phyloP scores from a whole-genome alignment of 1,284 basidiomycete species.

The Naganishia cerealis region DNA sequence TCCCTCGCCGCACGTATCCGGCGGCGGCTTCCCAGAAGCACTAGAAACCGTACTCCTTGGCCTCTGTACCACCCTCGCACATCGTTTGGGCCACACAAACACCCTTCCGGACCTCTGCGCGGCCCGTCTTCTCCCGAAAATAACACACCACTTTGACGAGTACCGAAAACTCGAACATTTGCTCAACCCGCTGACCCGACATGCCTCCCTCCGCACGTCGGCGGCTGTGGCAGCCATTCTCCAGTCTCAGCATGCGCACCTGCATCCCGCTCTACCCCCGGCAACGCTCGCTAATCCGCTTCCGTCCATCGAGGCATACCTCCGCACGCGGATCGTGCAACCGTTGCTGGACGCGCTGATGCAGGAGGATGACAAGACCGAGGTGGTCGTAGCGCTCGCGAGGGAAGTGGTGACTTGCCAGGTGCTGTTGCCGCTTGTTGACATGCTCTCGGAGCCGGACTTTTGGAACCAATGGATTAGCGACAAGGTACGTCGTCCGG shows the following conservation, averaged over 20 bases:
- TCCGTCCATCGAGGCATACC: slow-evolving; percentile 82
- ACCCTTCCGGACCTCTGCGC: slow-evolving; percentile 70
- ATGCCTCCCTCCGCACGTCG: slow-evolving; percentile 41
- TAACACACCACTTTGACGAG: slow-evolving; percentile 83
- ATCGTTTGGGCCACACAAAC: slow-evolving; percentile 61
- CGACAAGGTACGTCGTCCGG: slow-evolving; percentile 15
- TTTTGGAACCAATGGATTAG: slow-evolving; percentile 87
- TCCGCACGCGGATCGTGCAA: slow-evolving; percentile 56
- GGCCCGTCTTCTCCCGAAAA: slow-evolving; percentile 75
- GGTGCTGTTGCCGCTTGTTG: slow-evolving; percentile 80
- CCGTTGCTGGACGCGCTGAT: slow-evolving; percentile 68
- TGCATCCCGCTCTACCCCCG: slow-evolving; percentile 78
- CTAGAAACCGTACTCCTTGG: slow-evolving; percentile 74
- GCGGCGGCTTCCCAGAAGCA: slow-evolving; percentile 75
- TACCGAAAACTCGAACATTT: slow-evolving; percentile 88
- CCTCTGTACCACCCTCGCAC: slow-evolving; percentile 63
- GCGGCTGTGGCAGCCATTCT: slow-evolving; percentile 39
- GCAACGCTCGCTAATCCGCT: slow-evolving; percentile 77
- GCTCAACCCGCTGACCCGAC: slow-evolving; percentile 64
- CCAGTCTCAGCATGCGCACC: slow-evolving; percentile 61
- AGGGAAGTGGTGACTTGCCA: slow-evolving; percentile 80
- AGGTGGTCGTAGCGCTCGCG: slow-evolving; percentile 68
- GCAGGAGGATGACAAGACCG: slow-evolving; percentile 67
- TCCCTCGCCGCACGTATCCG: slow-evolving; percentile 72
- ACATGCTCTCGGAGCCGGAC: slow-evolving; percentile 89